Evolutionary conservation across 2,329 filamentous ascomycete species (phyloP).

Genomic region (Aspergillus ochraceus): DNA sequence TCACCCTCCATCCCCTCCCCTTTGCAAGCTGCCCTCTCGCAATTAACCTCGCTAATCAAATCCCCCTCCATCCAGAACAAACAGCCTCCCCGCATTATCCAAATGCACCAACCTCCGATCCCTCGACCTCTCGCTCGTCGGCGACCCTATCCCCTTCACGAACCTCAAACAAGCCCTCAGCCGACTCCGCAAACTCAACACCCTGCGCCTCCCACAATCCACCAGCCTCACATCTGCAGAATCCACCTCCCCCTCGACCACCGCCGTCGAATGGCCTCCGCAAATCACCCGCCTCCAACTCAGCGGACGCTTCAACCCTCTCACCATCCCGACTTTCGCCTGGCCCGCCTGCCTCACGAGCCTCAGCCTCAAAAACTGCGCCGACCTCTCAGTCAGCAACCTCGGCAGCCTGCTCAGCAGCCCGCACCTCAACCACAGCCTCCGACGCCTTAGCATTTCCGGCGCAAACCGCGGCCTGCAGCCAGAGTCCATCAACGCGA

Average conservation of each 20-base stretch:
- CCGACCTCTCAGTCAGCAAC: constrained; percentile 22
- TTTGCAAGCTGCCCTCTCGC: background rate
- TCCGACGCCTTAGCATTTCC: constrained; percentile 28
- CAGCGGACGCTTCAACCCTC: constrained; percentile 23
- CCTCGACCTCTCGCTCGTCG: constrained; percentile 56
- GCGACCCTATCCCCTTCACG: constrained; percentile 50
- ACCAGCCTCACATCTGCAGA: constrained; percentile 20
- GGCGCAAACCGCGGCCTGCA: constrained; percentile 25
- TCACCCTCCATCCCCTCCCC: constrained; percentile 4
- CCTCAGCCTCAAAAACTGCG: constrained; percentile 26
- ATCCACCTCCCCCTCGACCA: constrained; percentile 4
- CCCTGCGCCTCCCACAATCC: constrained; percentile 46
- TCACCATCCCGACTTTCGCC: constrained; percentile 21
- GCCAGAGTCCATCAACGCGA: constrained; percentile 25
- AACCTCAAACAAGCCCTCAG: constrained; percentile 53
- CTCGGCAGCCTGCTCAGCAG: constrained; percentile 27
- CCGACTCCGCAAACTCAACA: constrained; percentile 45
- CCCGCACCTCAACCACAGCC: constrained; percentile 18
- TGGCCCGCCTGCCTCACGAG: constrained; percentile 30
- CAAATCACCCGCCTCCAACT: constrained; percentile 24
- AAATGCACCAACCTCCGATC: constrained; percentile 54
- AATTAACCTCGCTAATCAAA: background rate
- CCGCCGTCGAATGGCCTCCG: constrained; percentile 26
- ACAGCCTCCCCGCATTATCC: constrained; percentile 57
- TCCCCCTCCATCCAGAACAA: constrained; percentile 36